Evolutionary conservation across 371 early-diverging fungal species (phyloP), one percentile per base, ranked within the genome.

Genomic region (Mortierella sp.): DNA sequence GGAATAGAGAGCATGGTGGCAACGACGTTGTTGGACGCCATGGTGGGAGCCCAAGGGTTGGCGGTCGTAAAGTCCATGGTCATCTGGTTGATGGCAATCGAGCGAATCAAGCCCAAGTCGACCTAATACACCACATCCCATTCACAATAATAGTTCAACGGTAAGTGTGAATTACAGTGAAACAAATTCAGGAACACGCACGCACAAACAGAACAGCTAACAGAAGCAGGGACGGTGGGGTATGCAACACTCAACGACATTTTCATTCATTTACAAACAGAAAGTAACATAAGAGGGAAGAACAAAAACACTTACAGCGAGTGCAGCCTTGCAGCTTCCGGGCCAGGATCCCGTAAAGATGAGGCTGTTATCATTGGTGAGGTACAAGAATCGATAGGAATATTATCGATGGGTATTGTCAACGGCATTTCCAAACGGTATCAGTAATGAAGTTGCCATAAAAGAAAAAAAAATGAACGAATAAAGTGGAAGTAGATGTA

Each of bases 261-360:
- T 49, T 49, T 46, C 46, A 46, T 41, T 41, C 48, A 48, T 48
- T 48, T 18, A 49, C 49, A 49, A 49, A 49, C 49, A 49, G 1
- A 49, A 49, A 49, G 18, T 18, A 18, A 49, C 14, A 49, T 2
- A 8, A 35, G 18, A 32, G 38, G 3, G 6, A 32, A n/a, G 27
- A 10, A 12, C 6, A 44, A 44, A 44, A 44, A 35, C 29, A 75
- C 80, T 60, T 81, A 84, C 84, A 70, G 79, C 60, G 71, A 82
- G 21, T 44, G 87, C 87, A 18, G 87, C 87, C 35, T 79, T 51
- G 70, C 87, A 86, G 75, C 73, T 79, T 18, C 87, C 82, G 1
- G 87, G 82, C 87, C 87, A 86, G 24, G 70, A 10, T 29, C 87
- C 87, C 32, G 87, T 82, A 54, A 86, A 78, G 71, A 86, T 32